phyloP scores from a whole-genome alignment of 768 basidiomycete genomes.

The Pisolithus tinctorius region DNA sequence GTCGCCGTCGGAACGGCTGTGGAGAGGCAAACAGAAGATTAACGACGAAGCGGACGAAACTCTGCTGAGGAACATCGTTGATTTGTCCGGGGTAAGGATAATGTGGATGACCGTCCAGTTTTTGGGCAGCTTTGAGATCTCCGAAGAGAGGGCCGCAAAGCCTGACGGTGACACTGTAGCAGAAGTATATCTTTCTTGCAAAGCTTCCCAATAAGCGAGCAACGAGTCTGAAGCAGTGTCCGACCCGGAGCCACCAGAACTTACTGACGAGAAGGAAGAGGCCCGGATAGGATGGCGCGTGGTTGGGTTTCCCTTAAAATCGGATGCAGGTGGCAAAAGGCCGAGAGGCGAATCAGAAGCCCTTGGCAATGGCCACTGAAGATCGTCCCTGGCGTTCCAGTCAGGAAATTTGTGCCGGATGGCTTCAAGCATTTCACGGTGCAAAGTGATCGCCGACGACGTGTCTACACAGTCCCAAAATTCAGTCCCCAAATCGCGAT shows the following conservation, averaged over 20 bases:
- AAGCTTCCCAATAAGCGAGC: conserved; percentile 54
- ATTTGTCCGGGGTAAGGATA: conserved; percentile 75
- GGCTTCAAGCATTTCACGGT: conserved; percentile 80
- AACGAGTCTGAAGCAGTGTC: conserved; percentile 30
- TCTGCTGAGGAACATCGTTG: conserved; percentile 77
- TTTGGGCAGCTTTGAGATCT: conserved; percentile 46
- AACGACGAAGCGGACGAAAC: conserved; percentile 48
- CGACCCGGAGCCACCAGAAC: conserved; percentile 30
- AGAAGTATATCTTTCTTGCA: conserved; percentile 47
- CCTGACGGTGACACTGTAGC: conserved; percentile 20
- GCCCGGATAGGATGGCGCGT: conserved; percentile 13
- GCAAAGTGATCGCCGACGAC: conserved; percentile 69
- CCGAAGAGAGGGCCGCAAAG: conserved; percentile 28
- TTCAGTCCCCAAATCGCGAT: neutral
- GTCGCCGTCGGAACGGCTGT: conserved; percentile 69
- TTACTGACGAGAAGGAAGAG: conserved; percentile 11
- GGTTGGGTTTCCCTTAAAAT: conserved; percentile 12
- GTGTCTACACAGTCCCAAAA: conserved; percentile 44
- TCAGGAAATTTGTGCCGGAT: conserved; percentile 64
- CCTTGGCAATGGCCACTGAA: conserved; percentile 63
- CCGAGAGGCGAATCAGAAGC: conserved; percentile 33
- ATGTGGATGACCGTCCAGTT: conserved; percentile 86
- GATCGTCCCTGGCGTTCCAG: conserved; percentile 45
- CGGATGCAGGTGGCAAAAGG: conserved; percentile 16
- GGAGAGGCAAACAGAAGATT: conserved; percentile 84